Base-by-base conservation (phyloP, 371 early-diverging fungal genomes). In the Zychaea mexicana region DNA sequence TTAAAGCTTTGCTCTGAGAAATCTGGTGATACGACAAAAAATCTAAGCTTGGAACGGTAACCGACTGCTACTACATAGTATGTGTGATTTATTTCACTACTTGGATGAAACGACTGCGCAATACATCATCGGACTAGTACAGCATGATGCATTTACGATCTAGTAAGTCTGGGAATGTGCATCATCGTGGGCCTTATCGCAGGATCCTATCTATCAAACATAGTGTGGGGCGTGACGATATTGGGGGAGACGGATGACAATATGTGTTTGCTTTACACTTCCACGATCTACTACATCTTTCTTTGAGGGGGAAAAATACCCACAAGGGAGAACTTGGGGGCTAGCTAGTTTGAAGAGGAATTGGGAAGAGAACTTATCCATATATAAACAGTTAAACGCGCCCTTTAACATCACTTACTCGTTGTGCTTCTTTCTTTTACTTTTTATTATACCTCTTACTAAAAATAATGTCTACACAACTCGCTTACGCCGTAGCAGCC, bases 401-500 rank as follows among this genome's bases (percentile, higher is more conserved):
- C 38, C 15, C 15, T 36, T 36, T 15, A 9, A 15, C 38, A n/a
- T 36, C 9, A 36, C 7, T 49, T 1, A 49, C 13, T 13, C 7
- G 7, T 24, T 22, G 22, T 49, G 0, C 22, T 22, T 49, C 24
- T 24, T 3, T 7, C 24, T 49, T 49, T 22, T 49, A 4, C 12
- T 24, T 49, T 49, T 49, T 22, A 19, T 24, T 22, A 56, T 24
- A 52, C n/a, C n/a, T n/a, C n/a, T n/a, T n/a, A n/a, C n/a, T n/a
- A n/a, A n/a, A n/a, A n/a, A n/a, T n/a, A n/a, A 69, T 61, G 57
- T 30, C 47, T 30, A 10, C 26, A 57, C 74, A 79, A 62, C 6
- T 75, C 24, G 70, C 64, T 57, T 77, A 75, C 63, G 70, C 83
- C 6, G 65, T 78, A 9, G 71, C 76, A 10, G 62, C 69, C 15